phyloP scores from a whole-genome alignment of 768 basidiomycete species.

The Nevesoporus exiguus region DNA sequence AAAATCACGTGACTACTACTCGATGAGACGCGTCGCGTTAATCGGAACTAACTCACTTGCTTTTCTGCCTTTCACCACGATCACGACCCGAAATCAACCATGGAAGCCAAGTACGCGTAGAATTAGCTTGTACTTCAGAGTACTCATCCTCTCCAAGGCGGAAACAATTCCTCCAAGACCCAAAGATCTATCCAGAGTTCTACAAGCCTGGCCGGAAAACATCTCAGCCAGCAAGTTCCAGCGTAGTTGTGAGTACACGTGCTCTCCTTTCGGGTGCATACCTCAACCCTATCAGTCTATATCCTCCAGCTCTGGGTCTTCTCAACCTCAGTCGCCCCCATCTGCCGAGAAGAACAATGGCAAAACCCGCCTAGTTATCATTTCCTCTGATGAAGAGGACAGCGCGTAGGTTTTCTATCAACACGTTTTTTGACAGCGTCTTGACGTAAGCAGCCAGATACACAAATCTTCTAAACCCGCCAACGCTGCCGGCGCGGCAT shows the following conservation, averaged over 20 bases:
- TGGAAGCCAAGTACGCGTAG: slow-evolving; percentile 27
- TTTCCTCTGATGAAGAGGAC: slow-evolving; percentile 33
- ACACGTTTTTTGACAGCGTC: neutral
- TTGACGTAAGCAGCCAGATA: slow-evolving; percentile 11
- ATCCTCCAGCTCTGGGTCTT: slow-evolving; percentile 22
- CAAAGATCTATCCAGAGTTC: slow-evolving; percentile 31
- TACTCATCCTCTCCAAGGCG: slow-evolving; percentile 16
- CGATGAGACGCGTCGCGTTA: slow-evolving; percentile 23
- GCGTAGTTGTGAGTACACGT: slow-evolving; percentile 21
- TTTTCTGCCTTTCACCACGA: slow-evolving; percentile 5
- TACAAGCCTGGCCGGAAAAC: slow-evolving; percentile 20
- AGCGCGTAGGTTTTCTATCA: slow-evolving; percentile 6
- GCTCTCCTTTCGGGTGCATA: neutral
- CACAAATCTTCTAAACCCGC: neutral
- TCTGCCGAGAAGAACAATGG: slow-evolving; percentile 1
- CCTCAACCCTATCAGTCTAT: slow-evolving; percentile 17
- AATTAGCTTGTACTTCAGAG: too few relatives aligned
- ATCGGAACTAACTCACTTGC: neutral
- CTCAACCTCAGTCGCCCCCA: slow-evolving; percentile 21
- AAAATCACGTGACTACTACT: slow-evolving; percentile 17
- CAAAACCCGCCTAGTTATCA: slow-evolving; percentile 18
- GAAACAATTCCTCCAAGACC: slow-evolving; percentile 24
- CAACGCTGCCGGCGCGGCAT: neutral
- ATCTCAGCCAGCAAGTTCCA: slow-evolving; percentile 2
- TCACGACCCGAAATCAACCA: slow-evolving; percentile 2